Conservation (phyloP, 306 rosid genomes). For the Benincasa hispida region DNA sequence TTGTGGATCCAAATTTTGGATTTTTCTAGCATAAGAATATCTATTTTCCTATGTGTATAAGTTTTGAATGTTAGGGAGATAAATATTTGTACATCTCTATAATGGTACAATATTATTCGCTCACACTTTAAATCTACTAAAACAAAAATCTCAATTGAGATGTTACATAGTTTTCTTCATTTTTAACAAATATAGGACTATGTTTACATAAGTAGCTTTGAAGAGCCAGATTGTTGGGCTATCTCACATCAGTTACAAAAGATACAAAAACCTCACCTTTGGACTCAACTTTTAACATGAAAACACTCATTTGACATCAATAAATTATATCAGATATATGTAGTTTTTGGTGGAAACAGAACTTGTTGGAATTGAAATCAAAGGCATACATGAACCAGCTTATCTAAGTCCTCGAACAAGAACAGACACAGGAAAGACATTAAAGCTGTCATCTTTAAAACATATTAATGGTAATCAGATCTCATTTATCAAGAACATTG, state of each 20-base stretch:
- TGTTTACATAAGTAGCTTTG: neutral
- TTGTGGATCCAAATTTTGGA: neutral
- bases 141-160: neutral
- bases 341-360: neutral
- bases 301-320: neutral
- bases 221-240: neutral
- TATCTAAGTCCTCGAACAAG: neutral
- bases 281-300: neutral
- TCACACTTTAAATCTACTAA: neutral
- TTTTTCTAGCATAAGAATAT: neutral
- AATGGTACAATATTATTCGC: neutral
- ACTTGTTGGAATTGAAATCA: neutral
- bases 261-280: neutral
- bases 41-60: neutral
- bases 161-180: neutral
- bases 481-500: neutral
- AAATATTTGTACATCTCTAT: neutral
- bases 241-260: neutral
- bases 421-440: neutral
- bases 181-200: neutral
- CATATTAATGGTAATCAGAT: neutral
- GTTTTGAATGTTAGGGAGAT: neutral
- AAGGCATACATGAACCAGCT: neutral
- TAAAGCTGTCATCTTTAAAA: neutral
- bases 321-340: neutral